Base-by-base conservation (phyloP, 129 eudicot species). In the Ambrosia trifida region DNA sequence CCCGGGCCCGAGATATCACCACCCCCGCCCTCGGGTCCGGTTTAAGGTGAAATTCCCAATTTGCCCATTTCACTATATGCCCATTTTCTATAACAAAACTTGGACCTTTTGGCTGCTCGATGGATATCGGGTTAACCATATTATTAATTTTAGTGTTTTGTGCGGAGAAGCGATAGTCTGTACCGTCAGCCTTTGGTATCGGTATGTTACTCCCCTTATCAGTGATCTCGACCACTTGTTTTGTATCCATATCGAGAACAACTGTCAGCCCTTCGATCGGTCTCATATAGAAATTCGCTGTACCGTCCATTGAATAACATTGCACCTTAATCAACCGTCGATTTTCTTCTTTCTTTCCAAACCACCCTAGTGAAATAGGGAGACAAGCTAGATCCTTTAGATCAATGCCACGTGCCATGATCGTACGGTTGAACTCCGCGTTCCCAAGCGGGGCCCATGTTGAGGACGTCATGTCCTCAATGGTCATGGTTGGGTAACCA, bases 41-140 rank as follows among this genome's bases (percentile, higher is more conserved):
- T 77, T 95, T 95, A 0, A 95, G 79, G 76, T 95, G 99, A 57
- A 95, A 95, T 45, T 87, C 96, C 99, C 99, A 95, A 57, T 95
- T 95, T 6, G 99, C 99, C 99, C 99, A 95, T 70, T 84, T 87
- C 8, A 95, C 88, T 35, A 77, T 10, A 77, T 95, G 99, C 17
- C 68, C 86, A 17, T 89, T 79, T 54, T 85, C 91, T 7, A 95
- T 36, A 0, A 62, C 78, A 71, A 87, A 95, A 77, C 94, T 95
- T 11, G 99, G 99, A 67, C 99, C 99, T 5, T 90, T 85, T 4
- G 99, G 99, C 51, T 95, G 99, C 75, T 95, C 99, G 5, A 95
- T 62, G 24, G 99, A 95, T 50, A 95, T 95, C 18, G 96, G 99
- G 75, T 95, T 90, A 16, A 94, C 74, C 11, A 87, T 70, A 61